phyloP scores from a whole-genome alignment of 73 alveolate species.

The Effrenium voratum region DNA sequence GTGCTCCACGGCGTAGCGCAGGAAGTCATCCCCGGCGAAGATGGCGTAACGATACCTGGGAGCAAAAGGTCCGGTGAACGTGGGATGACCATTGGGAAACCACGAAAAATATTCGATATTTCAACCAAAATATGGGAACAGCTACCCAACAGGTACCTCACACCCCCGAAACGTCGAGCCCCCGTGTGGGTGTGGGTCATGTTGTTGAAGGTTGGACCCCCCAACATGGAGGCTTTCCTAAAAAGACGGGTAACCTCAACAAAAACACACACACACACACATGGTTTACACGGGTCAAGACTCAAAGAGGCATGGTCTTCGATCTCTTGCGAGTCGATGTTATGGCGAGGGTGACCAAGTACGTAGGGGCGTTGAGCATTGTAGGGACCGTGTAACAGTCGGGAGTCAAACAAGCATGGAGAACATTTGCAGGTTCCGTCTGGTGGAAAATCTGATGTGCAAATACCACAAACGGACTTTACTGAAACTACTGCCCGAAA shows the following conservation, averaged over 20 bases:
- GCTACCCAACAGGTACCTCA: not conserved
- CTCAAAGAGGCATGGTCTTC: too few species aligned
- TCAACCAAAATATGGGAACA: not conserved
- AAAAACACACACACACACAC: too few species aligned
- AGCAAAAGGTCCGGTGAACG: not conserved
- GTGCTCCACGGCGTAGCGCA: constrained; percentile 32
- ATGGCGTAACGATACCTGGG: constrained; percentile 86
- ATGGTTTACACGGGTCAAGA: too few species aligned
- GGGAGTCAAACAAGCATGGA: too few species aligned
- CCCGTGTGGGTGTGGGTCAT: not conserved
- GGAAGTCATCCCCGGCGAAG: constrained; percentile 67
- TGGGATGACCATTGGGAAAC: not conserved
- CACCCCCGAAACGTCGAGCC: not conserved
- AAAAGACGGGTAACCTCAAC: not conserved
- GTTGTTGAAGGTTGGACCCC: not conserved
- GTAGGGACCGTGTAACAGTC: too few species aligned
- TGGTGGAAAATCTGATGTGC: too few species aligned
- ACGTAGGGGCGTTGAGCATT: too few species aligned
- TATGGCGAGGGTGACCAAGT: too few species aligned
- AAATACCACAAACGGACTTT: too few species aligned
- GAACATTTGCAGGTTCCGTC: too few species aligned
- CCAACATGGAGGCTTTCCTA: not conserved
- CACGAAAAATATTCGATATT: not conserved
- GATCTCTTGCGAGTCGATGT: too few species aligned
- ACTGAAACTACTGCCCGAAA: too few species aligned